Evolutionary conservation across 805 yeast species (phyloP).

Genomic region (Candida succiphila): DNA sequence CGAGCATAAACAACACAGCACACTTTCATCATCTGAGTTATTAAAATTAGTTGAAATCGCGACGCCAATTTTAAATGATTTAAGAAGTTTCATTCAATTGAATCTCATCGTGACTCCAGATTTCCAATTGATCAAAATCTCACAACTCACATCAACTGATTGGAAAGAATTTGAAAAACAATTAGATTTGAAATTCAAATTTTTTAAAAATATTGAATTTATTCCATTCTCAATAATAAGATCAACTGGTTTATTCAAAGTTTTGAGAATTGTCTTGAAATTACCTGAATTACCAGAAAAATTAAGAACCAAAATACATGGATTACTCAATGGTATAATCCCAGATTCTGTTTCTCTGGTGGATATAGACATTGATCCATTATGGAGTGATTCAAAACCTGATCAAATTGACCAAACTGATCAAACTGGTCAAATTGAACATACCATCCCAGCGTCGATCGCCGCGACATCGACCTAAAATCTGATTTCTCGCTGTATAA

Average conservation of each 20-base stretch:
- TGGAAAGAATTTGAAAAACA: conserved; percentile 2
- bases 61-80: conserved; percentile 11
- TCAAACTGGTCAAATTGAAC: too few species aligned
- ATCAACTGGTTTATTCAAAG: conserved; percentile 20
- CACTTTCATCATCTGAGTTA: conserved; percentile 12
- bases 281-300: conserved; percentile 23
- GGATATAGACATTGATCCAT: too few species aligned
- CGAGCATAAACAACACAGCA: conserved; percentile 12
- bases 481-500: too few species aligned
- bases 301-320: conserved; percentile 7
- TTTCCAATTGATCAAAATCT: background rate
- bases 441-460: too few species aligned
- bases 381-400: too few species aligned
- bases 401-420: too few species aligned
- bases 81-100: conserved; percentile 16
- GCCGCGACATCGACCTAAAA: too few species aligned
- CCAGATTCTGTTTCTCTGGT: too few species aligned
- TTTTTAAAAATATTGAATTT: too few species aligned
- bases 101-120: conserved; percentile 5
- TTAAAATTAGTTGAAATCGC: conserved; percentile 12
- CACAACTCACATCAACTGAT: conserved; percentile 9
- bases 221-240: too few species aligned
- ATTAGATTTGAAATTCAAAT: too few species aligned
- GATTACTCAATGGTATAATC: too few species aligned
- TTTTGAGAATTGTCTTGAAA: conserved; percentile 22